A percentile compares a stretch with the other conserved stretches of the same genome.
These are phyloP conservation scores for Citrus medica DNA, from an alignment of 345 rosid species.

Conservation along the genomic window DNA sequence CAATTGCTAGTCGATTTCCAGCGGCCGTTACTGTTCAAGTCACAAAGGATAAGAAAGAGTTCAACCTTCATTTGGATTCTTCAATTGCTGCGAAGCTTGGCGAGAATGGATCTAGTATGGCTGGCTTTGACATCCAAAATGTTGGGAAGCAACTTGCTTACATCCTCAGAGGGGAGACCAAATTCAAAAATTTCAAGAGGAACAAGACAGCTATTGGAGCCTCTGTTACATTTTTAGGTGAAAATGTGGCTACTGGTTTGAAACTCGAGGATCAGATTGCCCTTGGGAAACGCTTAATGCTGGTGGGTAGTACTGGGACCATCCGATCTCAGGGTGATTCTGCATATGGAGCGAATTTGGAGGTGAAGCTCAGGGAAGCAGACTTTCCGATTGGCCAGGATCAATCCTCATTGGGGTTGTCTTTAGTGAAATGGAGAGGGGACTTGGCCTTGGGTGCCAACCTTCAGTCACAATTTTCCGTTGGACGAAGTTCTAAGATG, in stretches of 20 bases:
- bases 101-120: slow-evolving; percentile 82
- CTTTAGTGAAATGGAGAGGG: slow-evolving; percentile 91
- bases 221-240: slow-evolving; percentile 81
- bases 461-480: slow-evolving; percentile 78
- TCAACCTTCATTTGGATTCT: slow-evolving; percentile 88
- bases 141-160: slow-evolving; percentile 93
- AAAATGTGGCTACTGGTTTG: slow-evolving; percentile 77
- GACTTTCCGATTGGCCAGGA: slow-evolving; percentile 94
- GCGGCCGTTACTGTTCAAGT: slow-evolving; percentile 73
- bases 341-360: slow-evolving; percentile 90
- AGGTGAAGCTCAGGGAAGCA: slow-evolving; percentile 73
- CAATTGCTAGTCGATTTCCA: slow-evolving; percentile 63
- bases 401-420: slow-evolving; percentile 76
- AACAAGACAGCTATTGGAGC: slow-evolving; percentile 74
- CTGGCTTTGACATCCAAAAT: slow-evolving; percentile 94
- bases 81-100: slow-evolving; percentile 81
- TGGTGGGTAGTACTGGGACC: slow-evolving; percentile 86
- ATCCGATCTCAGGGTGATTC: slow-evolving; percentile 76
- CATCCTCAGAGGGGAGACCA: slow-evolving; percentile 77
- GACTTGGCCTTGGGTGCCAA: slow-evolving; percentile 92
- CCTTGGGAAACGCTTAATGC: slow-evolving; percentile 65
- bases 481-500: slow-evolving; percentile 72
- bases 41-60: slow-evolving; percentile 96
- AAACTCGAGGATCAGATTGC: slow-evolving; percentile 86
- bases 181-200: slow-evolving; percentile 67